Evolutionary conservation across 139 green algal genomes (phyloP), one percentile per base, ranked within the genome.

Genomic region (Eudorina sp.): DNA sequence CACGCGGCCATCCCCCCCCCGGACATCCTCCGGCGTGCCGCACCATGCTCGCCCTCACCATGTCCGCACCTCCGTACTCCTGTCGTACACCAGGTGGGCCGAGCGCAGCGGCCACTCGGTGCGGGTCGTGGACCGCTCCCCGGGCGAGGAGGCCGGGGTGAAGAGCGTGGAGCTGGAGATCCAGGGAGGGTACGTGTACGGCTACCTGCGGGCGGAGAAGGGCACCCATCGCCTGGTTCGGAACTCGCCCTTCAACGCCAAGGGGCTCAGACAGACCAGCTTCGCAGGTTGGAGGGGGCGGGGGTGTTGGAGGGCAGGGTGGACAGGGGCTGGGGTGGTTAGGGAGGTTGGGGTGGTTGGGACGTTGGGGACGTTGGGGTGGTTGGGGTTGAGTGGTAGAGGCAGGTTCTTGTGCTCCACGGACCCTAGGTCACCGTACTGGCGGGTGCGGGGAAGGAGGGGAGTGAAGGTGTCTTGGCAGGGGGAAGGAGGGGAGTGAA

Each of bases 161-260:
- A 99, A 99, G 89, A 94, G 87, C 2, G 93, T 94, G 0, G 96
- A 98, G 81, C 80, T 99, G 8, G 91, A 98, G 89, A 83, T 99
- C 27, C 25, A 94, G 7, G 97, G 81, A 5, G 31, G 45, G 3
- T 73, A 79, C 81, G 81, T 45, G 45, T 87, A 87, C 81, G 81
- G 81, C 81, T 87, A 87, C 81, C 81, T 87, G 81, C 64, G 60
- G 72, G 91, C 89, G 0, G 98, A 99, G 93, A 98, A 98, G 85
- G 98, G 98, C 84, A 99, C 97, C 1, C 98, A 99, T 93, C 92
- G 98, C 0, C 94, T 99, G 2, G 98, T 99, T 60, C 93, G 98
- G 48, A 94, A 95, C 92, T 98, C 94, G 0, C 98, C 98, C 23
- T 99, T 99, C 93, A 98, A 98, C 74, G 84, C 93, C 53, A 98